These are phyloP conservation scores for Pleurostoma richardsiae DNA, from an alignment of 2,329 filamentous ascomycete genomes.

Conservation along the genomic window DNA sequence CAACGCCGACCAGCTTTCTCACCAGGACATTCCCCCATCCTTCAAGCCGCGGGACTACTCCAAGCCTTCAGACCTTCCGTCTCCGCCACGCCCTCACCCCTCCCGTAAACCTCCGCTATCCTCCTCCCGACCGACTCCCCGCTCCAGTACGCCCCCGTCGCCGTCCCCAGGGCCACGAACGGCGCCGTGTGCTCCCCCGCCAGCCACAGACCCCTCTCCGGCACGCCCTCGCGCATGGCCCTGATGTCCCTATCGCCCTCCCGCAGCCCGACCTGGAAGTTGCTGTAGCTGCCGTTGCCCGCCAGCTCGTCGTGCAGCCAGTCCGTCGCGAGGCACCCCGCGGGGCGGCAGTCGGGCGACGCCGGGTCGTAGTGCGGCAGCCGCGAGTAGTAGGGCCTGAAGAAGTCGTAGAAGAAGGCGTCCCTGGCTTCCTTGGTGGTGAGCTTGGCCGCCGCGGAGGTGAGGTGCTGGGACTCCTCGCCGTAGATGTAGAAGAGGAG, in stretches of 20 bases:
- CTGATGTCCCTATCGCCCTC: conserved; percentile 69
- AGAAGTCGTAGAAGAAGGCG: conserved; percentile 57
- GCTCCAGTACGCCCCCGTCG: conserved; percentile 88
- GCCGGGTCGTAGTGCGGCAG: conserved; percentile 61
- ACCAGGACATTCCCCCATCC: too few species aligned
- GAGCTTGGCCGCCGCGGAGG: conserved; percentile 34
- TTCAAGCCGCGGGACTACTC: too few species aligned
- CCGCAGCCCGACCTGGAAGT: conserved; percentile 73
- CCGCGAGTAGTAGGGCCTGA: conserved; percentile 71
- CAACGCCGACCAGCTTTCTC: too few species aligned
- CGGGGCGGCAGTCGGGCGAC: conserved; percentile 55
- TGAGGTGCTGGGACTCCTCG: conserved; percentile 50
- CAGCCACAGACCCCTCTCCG: conserved; percentile 70
- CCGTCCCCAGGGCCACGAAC: conserved; percentile 83
- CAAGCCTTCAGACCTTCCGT: too few species aligned
- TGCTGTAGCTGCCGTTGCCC: conserved; percentile 77
- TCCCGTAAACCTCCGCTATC: conserved; percentile 51
- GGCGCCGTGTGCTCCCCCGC: conserved; percentile 89
- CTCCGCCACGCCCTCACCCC: conserved; percentile 2
- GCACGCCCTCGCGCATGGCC: conserved; percentile 55
- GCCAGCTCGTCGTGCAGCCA: conserved; percentile 78
- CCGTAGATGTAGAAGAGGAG: conserved; percentile 80
- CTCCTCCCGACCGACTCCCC: conserved; percentile 71
- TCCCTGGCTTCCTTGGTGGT: conserved; percentile 41
- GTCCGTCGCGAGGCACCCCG: conserved; percentile 61